Conservation (phyloP, 2,329 filamentous ascomycete species). For the Penicillium olsonii region DNA sequence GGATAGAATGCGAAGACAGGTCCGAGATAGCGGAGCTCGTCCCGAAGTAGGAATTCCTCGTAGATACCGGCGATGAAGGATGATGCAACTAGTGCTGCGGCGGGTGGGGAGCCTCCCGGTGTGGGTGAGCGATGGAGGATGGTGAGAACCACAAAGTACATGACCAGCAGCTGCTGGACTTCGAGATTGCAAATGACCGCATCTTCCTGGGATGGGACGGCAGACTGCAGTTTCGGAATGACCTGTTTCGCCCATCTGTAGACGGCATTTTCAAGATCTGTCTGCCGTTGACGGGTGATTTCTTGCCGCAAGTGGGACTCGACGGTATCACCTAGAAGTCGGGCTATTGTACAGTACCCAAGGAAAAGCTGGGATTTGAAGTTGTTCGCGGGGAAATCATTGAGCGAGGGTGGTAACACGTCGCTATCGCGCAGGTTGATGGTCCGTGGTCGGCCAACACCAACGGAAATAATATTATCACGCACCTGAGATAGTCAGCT, state of each 20-base stretch:
- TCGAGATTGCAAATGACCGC: conserved; percentile 30
- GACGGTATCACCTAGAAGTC: conserved; percentile 44
- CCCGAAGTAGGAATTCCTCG: conserved; percentile 44
- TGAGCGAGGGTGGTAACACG: conserved; percentile 37
- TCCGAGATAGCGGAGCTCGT: conserved; percentile 43
- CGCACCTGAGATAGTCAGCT: conserved; percentile 27
- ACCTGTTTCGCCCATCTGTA: conserved; percentile 44
- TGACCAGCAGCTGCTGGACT: conserved; percentile 36
- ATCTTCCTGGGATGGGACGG: conserved; percentile 19
- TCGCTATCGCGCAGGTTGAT: conserved; percentile 45
- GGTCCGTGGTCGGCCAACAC: conserved; percentile 43
- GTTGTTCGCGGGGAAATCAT: conserved; percentile 37
- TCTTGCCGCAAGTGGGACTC: conserved; percentile 39
- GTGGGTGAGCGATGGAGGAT: conserved; percentile 41
- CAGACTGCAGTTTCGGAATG: conserved; percentile 23
- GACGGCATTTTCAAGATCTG: conserved; percentile 40
- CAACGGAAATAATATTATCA: conserved; percentile 45
- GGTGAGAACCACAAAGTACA: conserved; percentile 43
- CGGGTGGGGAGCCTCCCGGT: conserved; percentile 33
- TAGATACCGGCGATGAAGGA: conserved; percentile 46
- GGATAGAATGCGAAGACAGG: conserved; percentile 47
- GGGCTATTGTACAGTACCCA: conserved; percentile 42
- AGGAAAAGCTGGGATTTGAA: conserved; percentile 37
- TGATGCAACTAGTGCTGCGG: conserved; percentile 42
- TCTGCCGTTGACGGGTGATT: conserved; percentile 32